Conservation (phyloP, 2,329 filamentous ascomycete species). For the Aspergillus hiratsukae region DNA sequence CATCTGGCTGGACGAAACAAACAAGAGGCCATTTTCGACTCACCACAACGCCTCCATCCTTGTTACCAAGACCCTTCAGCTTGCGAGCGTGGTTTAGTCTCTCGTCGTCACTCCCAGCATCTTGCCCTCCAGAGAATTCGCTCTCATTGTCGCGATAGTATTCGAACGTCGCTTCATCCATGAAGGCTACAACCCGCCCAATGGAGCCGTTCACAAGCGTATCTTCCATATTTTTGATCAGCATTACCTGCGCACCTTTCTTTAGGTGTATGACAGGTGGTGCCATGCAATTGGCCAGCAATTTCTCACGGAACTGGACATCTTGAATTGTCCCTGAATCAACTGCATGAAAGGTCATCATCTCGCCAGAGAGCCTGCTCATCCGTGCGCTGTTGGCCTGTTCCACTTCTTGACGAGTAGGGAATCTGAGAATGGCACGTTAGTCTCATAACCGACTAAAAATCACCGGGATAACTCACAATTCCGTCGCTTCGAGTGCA, state of each 20-base stretch:
- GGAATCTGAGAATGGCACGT: constrained; percentile 55
- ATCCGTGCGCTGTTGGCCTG: constrained; percentile 75
- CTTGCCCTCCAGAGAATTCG: constrained; percentile 48
- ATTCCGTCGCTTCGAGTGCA: constrained; percentile 74
- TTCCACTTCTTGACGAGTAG: constrained; percentile 86
- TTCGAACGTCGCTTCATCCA: constrained; percentile 62
- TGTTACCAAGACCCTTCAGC: constrained; percentile 50
- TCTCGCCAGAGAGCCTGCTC: constrained; percentile 63
- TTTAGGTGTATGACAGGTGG: constrained; percentile 76
- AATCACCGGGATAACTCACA: constrained; percentile 46
- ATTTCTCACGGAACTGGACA: constrained; percentile 63
- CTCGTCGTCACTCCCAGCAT: constrained; percentile 43
- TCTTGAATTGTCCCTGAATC: constrained; percentile 70
- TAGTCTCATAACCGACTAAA: constrained; percentile 11
- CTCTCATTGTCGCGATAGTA: constrained; percentile 56
- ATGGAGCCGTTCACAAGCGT: constrained; percentile 90
- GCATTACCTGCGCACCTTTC: constrained; percentile 92
- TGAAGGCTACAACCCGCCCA: constrained; percentile 78
- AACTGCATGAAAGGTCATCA: constrained; percentile 64
- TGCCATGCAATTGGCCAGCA: constrained; percentile 90
- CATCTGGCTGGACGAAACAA: constrained; percentile 74
- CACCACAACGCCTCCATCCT: constrained; percentile 45
- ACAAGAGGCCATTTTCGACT: constrained; percentile 73
- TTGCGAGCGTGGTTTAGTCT: constrained; percentile 45
- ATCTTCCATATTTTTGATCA: constrained; percentile 99